Conservation (phyloP, 768 basidiomycete species). For the Macrolepiota albuminosa region DNA sequence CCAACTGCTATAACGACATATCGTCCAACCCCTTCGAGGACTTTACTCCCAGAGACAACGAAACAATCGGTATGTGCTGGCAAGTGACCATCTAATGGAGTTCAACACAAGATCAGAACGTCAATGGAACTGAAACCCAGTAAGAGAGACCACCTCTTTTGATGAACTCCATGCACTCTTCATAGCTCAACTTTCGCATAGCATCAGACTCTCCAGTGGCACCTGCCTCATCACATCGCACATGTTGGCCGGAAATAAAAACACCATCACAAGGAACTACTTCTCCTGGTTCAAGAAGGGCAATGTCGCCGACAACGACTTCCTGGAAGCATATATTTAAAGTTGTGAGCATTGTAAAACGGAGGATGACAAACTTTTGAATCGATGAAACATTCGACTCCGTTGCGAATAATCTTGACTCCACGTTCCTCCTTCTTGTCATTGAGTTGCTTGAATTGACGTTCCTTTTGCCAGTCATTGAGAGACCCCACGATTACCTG, state of each 20-base stretch:
- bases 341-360: conserved; percentile 8
- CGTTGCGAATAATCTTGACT: conserved; percentile 77
- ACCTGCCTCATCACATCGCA: conserved; percentile 93
- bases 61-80: conserved; percentile 82
- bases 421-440: conserved; percentile 93
- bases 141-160: conserved; percentile 16
- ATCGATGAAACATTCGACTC: conserved; percentile 67
- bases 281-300: conserved; percentile 90
- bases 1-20: conserved; percentile 95
- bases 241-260: conserved; percentile 88
- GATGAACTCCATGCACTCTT: conserved; percentile 58
- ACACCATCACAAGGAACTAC: conserved; percentile 95
- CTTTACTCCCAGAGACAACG: conserved; percentile 86
- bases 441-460: conserved; percentile 89
- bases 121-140: background rate
- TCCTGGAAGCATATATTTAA: conserved; percentile 44
- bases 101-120: background rate
- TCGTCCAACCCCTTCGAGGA: conserved; percentile 88
- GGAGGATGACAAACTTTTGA: conserved; percentile 54
- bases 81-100: conserved; percentile 19
- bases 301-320: conserved; percentile 91
- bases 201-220: conserved; percentile 97
- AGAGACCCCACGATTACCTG: conserved; percentile 88
- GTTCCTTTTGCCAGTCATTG: conserved; percentile 99
- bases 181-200: conserved; percentile 81